phyloP scores from a whole-genome alignment of 148 eudicot species.

The Vaccinium corymbosum region DNA sequence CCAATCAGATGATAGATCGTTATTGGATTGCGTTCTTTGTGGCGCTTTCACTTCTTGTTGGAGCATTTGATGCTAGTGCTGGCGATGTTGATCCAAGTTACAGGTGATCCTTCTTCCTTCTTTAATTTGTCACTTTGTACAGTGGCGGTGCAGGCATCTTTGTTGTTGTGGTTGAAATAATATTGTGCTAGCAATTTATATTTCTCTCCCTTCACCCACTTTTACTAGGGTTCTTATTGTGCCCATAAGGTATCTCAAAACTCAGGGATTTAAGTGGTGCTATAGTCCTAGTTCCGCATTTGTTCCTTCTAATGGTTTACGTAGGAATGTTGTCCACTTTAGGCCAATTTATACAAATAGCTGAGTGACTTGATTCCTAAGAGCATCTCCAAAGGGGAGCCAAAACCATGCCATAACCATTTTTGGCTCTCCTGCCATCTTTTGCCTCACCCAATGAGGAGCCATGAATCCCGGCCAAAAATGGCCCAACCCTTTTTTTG shows the following conservation, averaged over 20 bases:
- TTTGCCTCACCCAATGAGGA: too few species aligned
- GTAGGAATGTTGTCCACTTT: neutral
- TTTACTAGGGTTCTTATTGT: neutral
- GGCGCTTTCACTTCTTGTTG: slow-evolving; percentile 28
- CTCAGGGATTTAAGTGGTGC: neutral
- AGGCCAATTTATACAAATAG: neutral
- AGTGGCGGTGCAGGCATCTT: neutral
- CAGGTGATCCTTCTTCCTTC: slow-evolving; percentile 36
- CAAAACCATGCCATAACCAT: too few species aligned
- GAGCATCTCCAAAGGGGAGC: too few species aligned
- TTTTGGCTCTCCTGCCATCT: too few species aligned
- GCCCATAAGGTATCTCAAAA: neutral
- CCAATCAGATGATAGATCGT: slow-evolving; percentile 45
- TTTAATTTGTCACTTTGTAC: neutral
- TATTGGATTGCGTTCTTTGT: slow-evolving; percentile 36
- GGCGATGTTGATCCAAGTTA: slow-evolving; percentile 79
- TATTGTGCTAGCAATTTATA: neutral
- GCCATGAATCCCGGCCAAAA: too few species aligned
- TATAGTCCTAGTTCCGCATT: neutral
- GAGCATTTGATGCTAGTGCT: slow-evolving; percentile 52
- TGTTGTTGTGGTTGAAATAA: neutral
- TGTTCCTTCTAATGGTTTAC: neutral
- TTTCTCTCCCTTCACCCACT: neutral
- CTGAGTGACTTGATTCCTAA: neutral
- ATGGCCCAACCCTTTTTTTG: too few species aligned